Percentiles rank a stretch among this genome's conserved stretches.
Evolutionary conservation across 768 basidiomycete genomes (phyloP).

Genomic region (Naematelia encephala): DNA sequence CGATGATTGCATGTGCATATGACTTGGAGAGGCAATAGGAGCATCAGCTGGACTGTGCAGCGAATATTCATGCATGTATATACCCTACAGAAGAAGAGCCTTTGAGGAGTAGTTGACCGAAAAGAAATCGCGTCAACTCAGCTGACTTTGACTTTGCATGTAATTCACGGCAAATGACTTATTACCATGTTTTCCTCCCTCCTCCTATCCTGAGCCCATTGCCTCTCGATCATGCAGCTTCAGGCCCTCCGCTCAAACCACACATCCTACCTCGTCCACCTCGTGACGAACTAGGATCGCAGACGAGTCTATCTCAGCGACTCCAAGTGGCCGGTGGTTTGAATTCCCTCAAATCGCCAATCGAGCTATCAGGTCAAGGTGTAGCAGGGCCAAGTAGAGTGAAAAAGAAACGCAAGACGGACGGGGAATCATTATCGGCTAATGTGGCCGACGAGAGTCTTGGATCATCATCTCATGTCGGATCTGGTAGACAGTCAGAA

Average conservation of each 20-base stretch:
- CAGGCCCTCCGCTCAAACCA: background rate
- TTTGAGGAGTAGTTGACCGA: background rate
- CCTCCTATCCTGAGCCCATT: background rate
- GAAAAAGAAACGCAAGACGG: too few species aligned
- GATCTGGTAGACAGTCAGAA: too few species aligned
- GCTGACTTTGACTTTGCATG: background rate
- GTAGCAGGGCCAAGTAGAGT: background rate
- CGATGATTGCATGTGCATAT: background rate
- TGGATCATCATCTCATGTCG: too few species aligned
- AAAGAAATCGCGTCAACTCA: constrained; percentile 1
- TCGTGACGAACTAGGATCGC: background rate
- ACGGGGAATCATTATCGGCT: too few species aligned
- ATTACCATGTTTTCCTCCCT: constrained; percentile 7
- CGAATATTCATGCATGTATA: background rate
- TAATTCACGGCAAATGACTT: background rate
- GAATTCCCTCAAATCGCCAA: background rate
- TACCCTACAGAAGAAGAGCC: background rate
- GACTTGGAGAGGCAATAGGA: background rate
- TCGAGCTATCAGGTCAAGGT: background rate
- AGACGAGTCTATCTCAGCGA: background rate
- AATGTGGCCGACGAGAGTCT: too few species aligned
- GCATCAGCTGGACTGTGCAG: background rate
- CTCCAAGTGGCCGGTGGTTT: background rate
- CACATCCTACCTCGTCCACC: background rate
- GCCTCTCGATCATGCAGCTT: background rate